Conservation (phyloP, 2,329 filamentous ascomycete genomes). For the Albifimbria verrucaria region DNA sequence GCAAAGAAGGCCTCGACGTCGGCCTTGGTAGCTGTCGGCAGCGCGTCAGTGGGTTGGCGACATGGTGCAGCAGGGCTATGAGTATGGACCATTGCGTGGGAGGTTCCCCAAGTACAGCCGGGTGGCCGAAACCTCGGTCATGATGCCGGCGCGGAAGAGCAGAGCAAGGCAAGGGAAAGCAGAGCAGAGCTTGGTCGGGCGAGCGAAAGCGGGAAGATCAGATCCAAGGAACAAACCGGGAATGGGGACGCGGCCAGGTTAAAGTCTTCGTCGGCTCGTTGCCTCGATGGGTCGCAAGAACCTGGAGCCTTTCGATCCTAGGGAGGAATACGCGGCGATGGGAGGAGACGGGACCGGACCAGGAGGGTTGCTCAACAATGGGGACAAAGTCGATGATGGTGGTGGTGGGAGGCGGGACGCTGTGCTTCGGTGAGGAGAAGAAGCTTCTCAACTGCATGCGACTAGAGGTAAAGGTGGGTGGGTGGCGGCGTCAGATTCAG, state of each 20-base stretch:
- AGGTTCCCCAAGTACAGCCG: slow-evolving; percentile 97
- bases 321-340: not conserved
- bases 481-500: too few relatives aligned
- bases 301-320: not conserved
- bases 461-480: not conserved
- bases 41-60: slow-evolving; percentile 41
- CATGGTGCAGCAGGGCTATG: slow-evolving; percentile 21
- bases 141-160: slow-evolving; percentile 43
- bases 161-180: slow-evolving; percentile 11
- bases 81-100: slow-evolving; percentile 77
- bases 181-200: slow-evolving; percentile 11
- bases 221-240: not conserved
- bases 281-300: too few relatives aligned
- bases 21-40: slow-evolving; percentile 80
- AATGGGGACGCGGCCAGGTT: not conserved
- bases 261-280: too few relatives aligned
- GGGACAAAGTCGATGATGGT: not conserved
- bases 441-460: not conserved
- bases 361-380: not conserved
- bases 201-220: slow-evolving; percentile 7
- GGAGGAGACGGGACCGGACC: not conserved
- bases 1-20: slow-evolving; percentile 96
- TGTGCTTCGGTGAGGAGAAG: not conserved
- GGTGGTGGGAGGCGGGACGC: not conserved
- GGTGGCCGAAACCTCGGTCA: slow-evolving; percentile 89